Evolutionary conservation across 2,329 filamentous ascomycete species (phyloP), one percentile per base, ranked within the genome.

Genomic region (Epichloe coenophiala): DNA sequence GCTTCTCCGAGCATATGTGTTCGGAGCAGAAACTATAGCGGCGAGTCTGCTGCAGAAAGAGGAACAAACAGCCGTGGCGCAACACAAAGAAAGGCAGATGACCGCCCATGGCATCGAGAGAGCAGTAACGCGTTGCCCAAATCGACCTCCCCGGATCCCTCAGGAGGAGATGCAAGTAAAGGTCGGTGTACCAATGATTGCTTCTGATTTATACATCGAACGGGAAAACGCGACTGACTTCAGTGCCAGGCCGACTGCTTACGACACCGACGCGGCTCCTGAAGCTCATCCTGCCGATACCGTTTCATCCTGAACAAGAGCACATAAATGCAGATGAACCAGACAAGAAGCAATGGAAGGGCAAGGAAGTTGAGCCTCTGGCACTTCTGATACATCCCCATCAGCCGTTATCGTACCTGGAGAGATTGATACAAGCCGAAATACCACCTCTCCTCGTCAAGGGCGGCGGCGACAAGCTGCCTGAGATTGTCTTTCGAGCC

Each of bases 321-420:
- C 57, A 63, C 11, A 64, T 73, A 51, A 69, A 73, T 31, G 65
- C 69, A 48, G 65, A 71, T 12, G 63, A 70, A 11, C 60, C 71
- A 2, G 59, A 63, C 11, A 57, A 57, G 0, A 63, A 64, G 17
- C 48, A 60, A 5, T 62, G 66, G 17, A 59, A 60, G 17, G 57
- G 65, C 2, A 66, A 61, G 17, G 55, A 51, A 0, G 80, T 91
- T n/a, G 86, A 94, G 58, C 88, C 89, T 0, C 73, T 95, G 12
- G 89, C 89, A 1, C 76, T 95, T 0, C 78, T 95, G 2, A 77
- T 95, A 0, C 90, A 95, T 59, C 89, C 90, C 0, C 87, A 94
- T 55, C 90, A 96, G 62, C 90, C 90, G 0, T 75, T 96, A 3
- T 95, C 88, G 8, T 95, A 95, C 64, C 80, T 95, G 41, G 88